These are phyloP conservation scores for Xylaria sp. DNA, from an alignment of 2,329 filamentous ascomycete species.

Conservation along the genomic window DNA sequence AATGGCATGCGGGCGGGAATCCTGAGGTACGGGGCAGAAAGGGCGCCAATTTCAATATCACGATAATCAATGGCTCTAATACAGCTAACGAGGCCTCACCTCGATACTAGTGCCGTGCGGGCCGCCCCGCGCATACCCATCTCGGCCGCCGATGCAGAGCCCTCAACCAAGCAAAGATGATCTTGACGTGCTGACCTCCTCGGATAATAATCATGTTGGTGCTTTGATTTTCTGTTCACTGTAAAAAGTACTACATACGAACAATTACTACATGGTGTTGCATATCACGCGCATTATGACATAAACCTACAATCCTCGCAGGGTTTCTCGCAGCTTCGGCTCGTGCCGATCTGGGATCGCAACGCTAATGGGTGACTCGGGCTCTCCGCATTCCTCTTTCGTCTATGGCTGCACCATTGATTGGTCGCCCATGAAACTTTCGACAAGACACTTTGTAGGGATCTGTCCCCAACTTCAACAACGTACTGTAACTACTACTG, in stretches of 20 bases:
- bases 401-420: conserved; percentile 26
- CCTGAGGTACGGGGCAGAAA: no score
- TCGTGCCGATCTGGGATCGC: conserved; percentile 29
- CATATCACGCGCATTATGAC: background rate
- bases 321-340: conserved; percentile 21
- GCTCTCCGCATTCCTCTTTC: conserved; percentile 30
- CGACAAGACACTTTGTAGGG: conserved; percentile 27
- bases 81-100: background rate
- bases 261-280: background rate
- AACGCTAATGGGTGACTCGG: conserved; percentile 1
- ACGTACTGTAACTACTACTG: conserved; percentile 13
- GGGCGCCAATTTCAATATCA: no score
- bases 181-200: background rate
- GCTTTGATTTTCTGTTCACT: no score
- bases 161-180: background rate
- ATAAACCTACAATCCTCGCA: background rate
- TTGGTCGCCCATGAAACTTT: conserved; percentile 28
- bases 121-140: background rate
- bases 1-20: no score
- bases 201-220: no score
- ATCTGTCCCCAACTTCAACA: conserved; percentile 29
- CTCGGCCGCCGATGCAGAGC: background rate
- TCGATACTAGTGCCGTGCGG: background rate
- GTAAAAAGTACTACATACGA: background rate
- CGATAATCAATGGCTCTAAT: background rate